Base-by-base conservation (phyloP, 192 early-diverging fungal species). In the Backusella sp. region DNA sequence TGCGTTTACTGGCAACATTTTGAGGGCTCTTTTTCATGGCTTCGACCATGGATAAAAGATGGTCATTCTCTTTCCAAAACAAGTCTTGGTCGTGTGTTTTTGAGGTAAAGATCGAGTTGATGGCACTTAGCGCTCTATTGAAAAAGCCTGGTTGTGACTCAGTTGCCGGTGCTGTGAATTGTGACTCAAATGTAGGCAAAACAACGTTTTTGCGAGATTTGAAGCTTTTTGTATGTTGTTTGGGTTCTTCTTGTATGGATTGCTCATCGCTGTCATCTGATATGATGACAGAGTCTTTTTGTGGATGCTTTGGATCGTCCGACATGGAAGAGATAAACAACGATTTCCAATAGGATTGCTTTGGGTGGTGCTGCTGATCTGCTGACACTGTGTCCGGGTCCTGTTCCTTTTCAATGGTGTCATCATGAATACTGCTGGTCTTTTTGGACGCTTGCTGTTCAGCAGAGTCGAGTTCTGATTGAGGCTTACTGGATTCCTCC, bases 1-100 rank as follows among this genome's bases (percentile, higher is more conserved):
- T 86, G 7, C 85, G 81, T 36, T 85, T 81, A 9, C 85, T 78
- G 70, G 80, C 88, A 0, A 67, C n/a, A 9, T 53, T 37, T 34
- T 74, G 59, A 5, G 76, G 76, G 67, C 72, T 71, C 4, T 52
- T 41, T 52, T 74, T 69, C 44, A 79, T 76, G 36, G 30, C 65
- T 37, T 78, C 46, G 37, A 74, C 49, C 49, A 77, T 69, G 56
- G 68, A 49, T 36, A 6, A 65, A 12, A 68, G 5, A 28, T 71
- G 67, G 30, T 52, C n/a, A 19, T 37, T 76, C 19, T 46, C 65
- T 7, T 30, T 37, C 32, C 32, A 75, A 17, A 49, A 34, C 0
- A 26, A 28, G 15, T 46, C 59, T 15, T 73, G 71, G 28, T 67
- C 72, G 68, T 37, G 41, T 19, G 28, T 44, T 53, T 70, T 39